Conservation (phyloP, 352 stramenopile genomes). For the Peronospora belbahrii region DNA sequence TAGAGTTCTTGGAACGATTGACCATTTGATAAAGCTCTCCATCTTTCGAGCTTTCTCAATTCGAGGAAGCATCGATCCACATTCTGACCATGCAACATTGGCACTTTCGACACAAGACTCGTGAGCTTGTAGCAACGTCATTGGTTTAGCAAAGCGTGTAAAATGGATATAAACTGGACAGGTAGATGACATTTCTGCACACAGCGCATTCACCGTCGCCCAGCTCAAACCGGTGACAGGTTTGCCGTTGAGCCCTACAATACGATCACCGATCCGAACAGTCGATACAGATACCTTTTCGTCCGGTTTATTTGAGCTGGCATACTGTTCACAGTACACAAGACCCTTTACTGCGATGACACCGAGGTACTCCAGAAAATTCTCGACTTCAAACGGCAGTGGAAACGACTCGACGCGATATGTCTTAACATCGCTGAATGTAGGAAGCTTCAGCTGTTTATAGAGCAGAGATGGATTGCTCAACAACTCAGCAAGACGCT, state of each 20-base stretch:
- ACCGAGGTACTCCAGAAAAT: slow-evolving; percentile 30
- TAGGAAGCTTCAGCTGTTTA: slow-evolving; percentile 20
- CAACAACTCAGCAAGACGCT: slow-evolving; percentile 21
- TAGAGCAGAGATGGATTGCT: slow-evolving; percentile 18
- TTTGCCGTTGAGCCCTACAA: slow-evolving; percentile 62
- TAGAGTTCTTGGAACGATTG: slow-evolving; percentile 53
- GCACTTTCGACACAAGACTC: slow-evolving; percentile 47
- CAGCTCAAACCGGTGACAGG: slow-evolving; percentile 38
- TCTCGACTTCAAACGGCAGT: slow-evolving; percentile 33
- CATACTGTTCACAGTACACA: slow-evolving; percentile 26
- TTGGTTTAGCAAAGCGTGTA: slow-evolving; percentile 12
- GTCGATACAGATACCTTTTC: slow-evolving; percentile 2
- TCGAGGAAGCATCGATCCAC: slow-evolving; percentile 36
- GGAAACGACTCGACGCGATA: slow-evolving; percentile 28
- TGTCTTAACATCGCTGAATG: slow-evolving; percentile 26
- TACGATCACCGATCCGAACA: slow-evolving; percentile 37
- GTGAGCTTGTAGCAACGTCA: slow-evolving; percentile 41
- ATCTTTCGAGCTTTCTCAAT: slow-evolving; percentile 39
- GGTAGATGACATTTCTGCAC: slow-evolving; percentile 21
- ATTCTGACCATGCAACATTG: slow-evolving; percentile 62
- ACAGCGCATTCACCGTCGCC: slow-evolving; percentile 34
- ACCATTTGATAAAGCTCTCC: slow-evolving; percentile 56
- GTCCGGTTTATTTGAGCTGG: slow-evolving; percentile 1
- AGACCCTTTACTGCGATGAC: slow-evolving; percentile 34
- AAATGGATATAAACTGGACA: slow-evolving; percentile 50